Conservation (phyloP, 108 stramenopile genomes). For the Phaeodactylum tricornutum region DNA sequence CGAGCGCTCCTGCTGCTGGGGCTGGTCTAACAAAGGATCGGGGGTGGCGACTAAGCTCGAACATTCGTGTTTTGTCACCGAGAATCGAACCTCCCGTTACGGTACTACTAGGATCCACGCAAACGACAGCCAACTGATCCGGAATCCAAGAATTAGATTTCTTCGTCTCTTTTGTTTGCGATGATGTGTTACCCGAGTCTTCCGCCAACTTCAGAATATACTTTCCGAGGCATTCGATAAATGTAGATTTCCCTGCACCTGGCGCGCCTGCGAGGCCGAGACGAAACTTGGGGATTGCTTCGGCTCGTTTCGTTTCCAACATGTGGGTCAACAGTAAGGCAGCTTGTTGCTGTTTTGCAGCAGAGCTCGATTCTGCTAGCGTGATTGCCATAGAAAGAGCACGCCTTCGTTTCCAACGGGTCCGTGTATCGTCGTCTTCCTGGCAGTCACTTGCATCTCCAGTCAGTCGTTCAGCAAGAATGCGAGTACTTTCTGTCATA, state of each 20-base stretch:
- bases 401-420: too few species aligned
- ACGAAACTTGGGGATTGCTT: too few species aligned
- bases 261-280: constrained; percentile 79
- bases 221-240: constrained; percentile 67
- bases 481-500: too few species aligned
- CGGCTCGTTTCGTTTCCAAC: too few species aligned
- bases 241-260: constrained; percentile 39
- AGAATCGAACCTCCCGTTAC: constrained; percentile 93
- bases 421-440: too few species aligned
- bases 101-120: constrained; percentile 85
- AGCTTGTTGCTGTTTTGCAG: too few species aligned
- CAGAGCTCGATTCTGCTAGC: constrained; percentile 47
- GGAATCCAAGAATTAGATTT: constrained; percentile 5
- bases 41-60: constrained; percentile 63
- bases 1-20: constrained; percentile 76
- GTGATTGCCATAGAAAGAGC: constrained; percentile 53
- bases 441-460: too few species aligned
- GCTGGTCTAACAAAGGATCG: constrained; percentile 91
- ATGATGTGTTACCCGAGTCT: not conserved
- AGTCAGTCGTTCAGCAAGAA: too few species aligned
- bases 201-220: too few species aligned
- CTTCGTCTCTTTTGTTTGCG: not conserved
- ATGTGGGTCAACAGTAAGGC: too few species aligned
- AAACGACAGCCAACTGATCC: constrained; percentile 70
- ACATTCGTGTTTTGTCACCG: constrained; percentile 98